Base-by-base conservation (phyloP, 108 stramenopile genomes). In the Nitzschia putrida region DNA sequence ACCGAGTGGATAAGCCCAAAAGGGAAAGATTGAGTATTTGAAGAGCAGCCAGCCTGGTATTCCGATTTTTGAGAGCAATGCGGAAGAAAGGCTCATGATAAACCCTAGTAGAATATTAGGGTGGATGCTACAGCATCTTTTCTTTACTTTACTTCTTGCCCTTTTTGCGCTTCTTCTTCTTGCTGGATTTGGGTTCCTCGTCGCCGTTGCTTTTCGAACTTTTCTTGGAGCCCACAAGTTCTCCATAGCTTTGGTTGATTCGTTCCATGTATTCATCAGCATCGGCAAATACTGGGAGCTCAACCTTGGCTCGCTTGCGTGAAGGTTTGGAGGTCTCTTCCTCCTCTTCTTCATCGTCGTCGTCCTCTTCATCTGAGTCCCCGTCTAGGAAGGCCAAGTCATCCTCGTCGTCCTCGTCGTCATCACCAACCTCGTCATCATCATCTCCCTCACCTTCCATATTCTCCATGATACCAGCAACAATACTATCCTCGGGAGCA, bases 251-350 rank as follows among this genome's bases (percentile, higher is more conserved):
- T 39, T 77, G 60, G 13, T 50, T 67, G 34, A 87, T 84, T 43
- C 76, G 53, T 55, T 85, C 75, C 61, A 80, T 78, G 42, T 88
- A 91, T 4, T 91, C 87, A n/a, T 84, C 81, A 0, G 85, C 85
- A 78, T 79, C 78, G 4, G 81, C 89, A 76, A 86, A 90, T 34
- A 47, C 41, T 18, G 69, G 65, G 21, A 53, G 54, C 37, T 50
- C 24, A 22, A 51, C 67, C 66, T 78, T 76, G 12, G 65, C 58
- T 64, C 72, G 51, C 21, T 63, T 63, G 11, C 61, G 42, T 1
- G 61, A 63, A n/a, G 18, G 42, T 9, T 21, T 2, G 8, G 42
- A 22, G 8, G 2, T 12, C 44, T 63, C 44, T 49, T 49, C 47
- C 16, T 25, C 22, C 2, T 26, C 25, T 24, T 16, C 18, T 18